phyloP scores from a whole-genome alignment of 768 basidiomycete genomes.

The Ramaria rubella region DNA sequence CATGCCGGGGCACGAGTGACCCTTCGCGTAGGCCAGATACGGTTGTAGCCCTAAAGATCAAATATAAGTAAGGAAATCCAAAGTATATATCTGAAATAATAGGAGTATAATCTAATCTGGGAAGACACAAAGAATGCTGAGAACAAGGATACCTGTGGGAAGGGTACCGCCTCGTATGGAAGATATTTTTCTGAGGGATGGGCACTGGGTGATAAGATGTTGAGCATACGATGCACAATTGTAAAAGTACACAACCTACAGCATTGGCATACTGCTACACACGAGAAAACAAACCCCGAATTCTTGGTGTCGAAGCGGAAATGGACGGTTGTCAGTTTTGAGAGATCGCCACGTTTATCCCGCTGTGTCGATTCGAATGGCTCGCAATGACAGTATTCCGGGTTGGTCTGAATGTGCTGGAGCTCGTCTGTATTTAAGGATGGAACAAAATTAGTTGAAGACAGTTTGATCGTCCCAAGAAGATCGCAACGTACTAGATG shows the following conservation, averaged over 20 bases:
- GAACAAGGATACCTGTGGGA: conserved; percentile 17
- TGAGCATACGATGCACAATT: neutral
- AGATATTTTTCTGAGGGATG: conserved; percentile 29
- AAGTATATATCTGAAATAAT: too few relatives aligned
- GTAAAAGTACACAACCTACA: neutral
- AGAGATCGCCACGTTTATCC: neutral
- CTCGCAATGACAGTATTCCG: too few relatives aligned
- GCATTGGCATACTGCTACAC: neutral
- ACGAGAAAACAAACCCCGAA: too few relatives aligned
- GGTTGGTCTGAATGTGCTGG: too few relatives aligned
- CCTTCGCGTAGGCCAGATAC: conserved; percentile 35
- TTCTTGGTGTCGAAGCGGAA: too few relatives aligned
- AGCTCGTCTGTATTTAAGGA: too few relatives aligned
- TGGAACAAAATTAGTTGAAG: too few relatives aligned
- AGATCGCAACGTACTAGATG: too few relatives aligned
- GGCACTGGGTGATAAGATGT: conserved; percentile 6
- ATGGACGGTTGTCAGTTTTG: too few relatives aligned
- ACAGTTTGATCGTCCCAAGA: too few relatives aligned
- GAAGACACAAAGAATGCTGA: neutral
- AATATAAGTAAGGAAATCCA: too few relatives aligned
- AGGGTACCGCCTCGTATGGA: conserved; percentile 30
- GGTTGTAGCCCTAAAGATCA: conserved; percentile 17
- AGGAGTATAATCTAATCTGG: too few relatives aligned
- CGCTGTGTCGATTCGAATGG: neutral
- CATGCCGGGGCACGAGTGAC: conserved; percentile 34